Evolutionary conservation across 345 rosid genomes (phyloP), one percentile per base, ranked within the genome.

Genomic region (Salix dunnii): DNA sequence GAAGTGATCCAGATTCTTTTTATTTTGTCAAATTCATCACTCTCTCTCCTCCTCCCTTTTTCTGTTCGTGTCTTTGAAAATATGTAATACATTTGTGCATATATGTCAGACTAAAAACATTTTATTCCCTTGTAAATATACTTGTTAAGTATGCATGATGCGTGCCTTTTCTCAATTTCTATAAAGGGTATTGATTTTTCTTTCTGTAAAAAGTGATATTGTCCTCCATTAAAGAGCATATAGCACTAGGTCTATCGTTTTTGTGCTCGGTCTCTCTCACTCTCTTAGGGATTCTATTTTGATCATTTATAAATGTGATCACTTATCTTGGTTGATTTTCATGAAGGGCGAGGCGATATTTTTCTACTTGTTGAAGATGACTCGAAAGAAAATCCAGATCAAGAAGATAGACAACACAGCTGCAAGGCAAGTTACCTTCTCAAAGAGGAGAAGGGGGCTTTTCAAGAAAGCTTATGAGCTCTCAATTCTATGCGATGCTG

Each of bases 391-490:
- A 71, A 87, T 87, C 66, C 74, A 83, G 86, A 87, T 87, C 67
- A 84, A 82, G 82, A 87, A 82, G 71, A 84, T 87, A 27, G 86
- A 74, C 48, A 86, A 84, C 78, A 65, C n/a, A 4, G 67, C 87
- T 51, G 87, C 84, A 16, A 84, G 89, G 70, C 89, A 86, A 58
- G 87, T 86, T 7, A 86, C 87, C 7, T 86, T 84, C 72, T 86
- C 87, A 4, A 86, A 86, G 77, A 82, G 89, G 58, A 81, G 87
- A 63, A 82, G 76, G 58, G 87, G 89, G 35, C 81, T 86, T 65
- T 82, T 82, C 75, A 86, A 84, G 86, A 84, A 86, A 61, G 89
- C 89, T 43, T 60, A 74, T 40, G 89, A 86, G 69, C 87, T 84
- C 25, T 78, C 87, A 20, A 81, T 78, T n/a, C 86, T 84, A 16